A percentile compares a stretch with the other conserved stretches of the same genome.
Evolutionary conservation across 1,284 basidiomycete genomes (phyloP).

Genomic region (Papiliotrema terrestris): DNA sequence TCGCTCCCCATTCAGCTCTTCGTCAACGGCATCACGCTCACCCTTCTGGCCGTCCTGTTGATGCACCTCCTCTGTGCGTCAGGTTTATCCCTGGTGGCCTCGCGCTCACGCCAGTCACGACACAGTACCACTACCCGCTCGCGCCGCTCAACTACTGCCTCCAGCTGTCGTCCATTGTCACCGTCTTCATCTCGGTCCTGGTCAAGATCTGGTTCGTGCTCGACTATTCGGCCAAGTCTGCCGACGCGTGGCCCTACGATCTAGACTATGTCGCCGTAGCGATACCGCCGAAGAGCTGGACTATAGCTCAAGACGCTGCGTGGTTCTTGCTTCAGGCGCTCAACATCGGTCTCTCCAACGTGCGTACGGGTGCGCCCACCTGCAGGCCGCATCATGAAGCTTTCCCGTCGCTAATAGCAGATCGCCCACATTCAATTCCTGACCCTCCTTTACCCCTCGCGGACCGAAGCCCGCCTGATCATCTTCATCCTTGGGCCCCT

Average conservation of each 20-base stretch:
- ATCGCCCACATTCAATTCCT: conserved; percentile 98
- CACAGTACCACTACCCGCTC: conserved; percentile 92
- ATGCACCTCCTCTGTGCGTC: conserved; percentile 72
- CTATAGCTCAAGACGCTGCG: conserved; percentile 62
- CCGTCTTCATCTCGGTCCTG: conserved; percentile 70
- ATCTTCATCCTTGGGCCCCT: conserved; percentile 84
- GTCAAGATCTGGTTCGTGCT: conserved; percentile 77
- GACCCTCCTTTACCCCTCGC: conserved; percentile 89
- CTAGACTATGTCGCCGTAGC: conserved; percentile 83
- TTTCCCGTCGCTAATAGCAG: conserved; percentile 49
- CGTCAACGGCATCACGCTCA: conserved; percentile 79
- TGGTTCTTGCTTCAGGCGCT: conserved; percentile 88
- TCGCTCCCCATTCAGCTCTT: conserved; percentile 90
- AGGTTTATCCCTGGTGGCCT: neutral
- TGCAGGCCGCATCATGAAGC: neutral
- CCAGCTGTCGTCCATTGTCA: conserved; percentile 75
- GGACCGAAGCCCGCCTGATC: conserved; percentile 85
- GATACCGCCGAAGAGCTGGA: conserved; percentile 72
- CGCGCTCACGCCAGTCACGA: conserved; percentile 59
- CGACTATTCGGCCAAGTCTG: conserved; percentile 58
- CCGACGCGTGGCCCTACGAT: conserved; percentile 87
- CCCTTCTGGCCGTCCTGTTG: conserved; percentile 80
- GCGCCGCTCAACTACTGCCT: conserved; percentile 87
- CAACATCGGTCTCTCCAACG: conserved; percentile 80
- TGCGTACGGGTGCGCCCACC: conserved; percentile 42